Evolutionary conservation across 805 yeast genomes (phyloP), one percentile per base, ranked within the genome.

Genomic region (Yarrowia sp.): DNA sequence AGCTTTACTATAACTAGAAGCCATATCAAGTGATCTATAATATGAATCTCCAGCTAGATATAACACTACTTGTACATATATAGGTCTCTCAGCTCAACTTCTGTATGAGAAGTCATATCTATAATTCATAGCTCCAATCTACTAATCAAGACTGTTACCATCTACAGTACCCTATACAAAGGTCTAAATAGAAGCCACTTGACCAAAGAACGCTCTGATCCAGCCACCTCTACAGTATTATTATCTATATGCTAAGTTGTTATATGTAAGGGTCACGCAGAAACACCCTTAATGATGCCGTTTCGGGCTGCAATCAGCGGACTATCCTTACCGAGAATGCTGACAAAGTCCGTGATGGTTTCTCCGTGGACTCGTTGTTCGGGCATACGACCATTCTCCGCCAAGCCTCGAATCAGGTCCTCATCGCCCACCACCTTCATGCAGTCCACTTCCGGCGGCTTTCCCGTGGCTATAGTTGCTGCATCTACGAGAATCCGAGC

Each of bases 401-500:
- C 43, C 50, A 74, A 60, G 0, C 68, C 72, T 13, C 66, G 33
- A 8, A 74, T 43, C 32, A 74, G 66, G 39, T 66, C 68, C 66
- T 74, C 76, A 47, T 74, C 77, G 14, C 77, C 77, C 42, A 67
- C 60, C 35, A 67, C 70, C 17, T 55, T 66, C 11, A 75, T 67
- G 65, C 74, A 75, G 6, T 65, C 67, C 72, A 77, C 73, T 15
- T 67, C 71, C 2, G 80, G 80, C 64, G 73, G 74, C 9, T 57
- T 38, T 8, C 65, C 71, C 50, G 66, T 75, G 14, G 73, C 76
- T 6, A 76, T 51, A 10, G 77, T 69, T 4, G 81, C 81, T 10
- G 72, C 68, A 63, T 78, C 81, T 1, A 78, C 68, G 18, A 78
- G 72, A 6, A 79, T 75, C 39, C 77, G 72, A 4, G 81, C 81